phyloP scores from a whole-genome alignment of 441 rosid genomes.

The Corymbia citriodora region DNA sequence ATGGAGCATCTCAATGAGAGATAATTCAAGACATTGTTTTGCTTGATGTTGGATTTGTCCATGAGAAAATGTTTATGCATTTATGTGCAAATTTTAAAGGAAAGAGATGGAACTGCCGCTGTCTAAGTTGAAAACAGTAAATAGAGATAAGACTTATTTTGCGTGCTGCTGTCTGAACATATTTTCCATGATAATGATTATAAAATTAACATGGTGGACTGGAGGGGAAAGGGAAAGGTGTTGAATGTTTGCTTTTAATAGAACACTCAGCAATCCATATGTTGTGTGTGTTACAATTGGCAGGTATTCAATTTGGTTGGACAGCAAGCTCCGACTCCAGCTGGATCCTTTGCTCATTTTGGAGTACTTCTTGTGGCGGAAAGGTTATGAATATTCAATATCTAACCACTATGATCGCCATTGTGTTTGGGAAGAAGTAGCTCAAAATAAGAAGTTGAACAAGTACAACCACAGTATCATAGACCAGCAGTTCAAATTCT shows the following conservation, averaged over 20 bases:
- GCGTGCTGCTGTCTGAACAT: neutral
- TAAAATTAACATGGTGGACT: neutral
- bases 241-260: neutral
- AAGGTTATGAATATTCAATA: constrained; percentile 91
- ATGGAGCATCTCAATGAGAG: neutral
- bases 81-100: neutral
- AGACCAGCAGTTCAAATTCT: constrained; percentile 73
- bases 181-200: neutral
- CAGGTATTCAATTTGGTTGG: constrained; percentile 99
- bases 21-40: neutral
- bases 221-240: neutral
- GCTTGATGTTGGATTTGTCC: neutral
- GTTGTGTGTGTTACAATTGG: neutral
- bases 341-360: constrained; percentile 77
- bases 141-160: neutral
- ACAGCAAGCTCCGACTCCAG: constrained; percentile 93
- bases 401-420: constrained; percentile 93
- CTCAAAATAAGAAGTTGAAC: constrained; percentile 78
- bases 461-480: constrained; percentile 80
- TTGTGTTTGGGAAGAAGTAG: constrained; percentile 92
- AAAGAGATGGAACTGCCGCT: neutral
- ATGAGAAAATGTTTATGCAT: neutral
- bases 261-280: neutral
- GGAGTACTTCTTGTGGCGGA: constrained; percentile 95
- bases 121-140: neutral